Base-by-base conservation (phyloP, 2,329 filamentous ascomycete genomes). In the Stemphylium beticola region DNA sequence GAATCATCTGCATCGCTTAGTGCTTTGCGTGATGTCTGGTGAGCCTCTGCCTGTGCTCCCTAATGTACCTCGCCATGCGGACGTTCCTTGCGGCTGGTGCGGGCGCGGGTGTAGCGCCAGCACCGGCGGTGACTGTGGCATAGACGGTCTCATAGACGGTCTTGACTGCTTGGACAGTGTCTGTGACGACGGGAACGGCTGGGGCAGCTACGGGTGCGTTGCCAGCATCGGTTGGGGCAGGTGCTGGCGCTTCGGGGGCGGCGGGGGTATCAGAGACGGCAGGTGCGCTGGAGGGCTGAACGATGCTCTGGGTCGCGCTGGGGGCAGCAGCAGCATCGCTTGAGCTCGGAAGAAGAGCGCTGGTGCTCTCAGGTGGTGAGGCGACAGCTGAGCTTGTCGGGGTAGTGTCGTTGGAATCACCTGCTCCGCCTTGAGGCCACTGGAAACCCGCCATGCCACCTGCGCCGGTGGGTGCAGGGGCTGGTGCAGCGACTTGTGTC, bases 391-490 rank as follows among this genome's bases (percentile, higher is more conserved):
- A 31, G 5, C 55, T 62, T 11, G 49, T 40, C 26, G 58, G 48
- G 3, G 46, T 37, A 20, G 43, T 29, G 14, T 41, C 15, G 31
- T 54, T 40, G 15, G 53, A 37, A n/a, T 24, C 46, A 36, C 42
- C 49, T 10, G 36, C 41, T 38, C 32, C 52, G 26, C 6, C 50
- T 8, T 37, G 10, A 4, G 65, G 65, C 65, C 65, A 68, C 18
- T 65, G 57, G 56, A 66, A 68, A 29, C 62, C 65, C 10, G 55
- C 33, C 62, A 68, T 65, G 11, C 53, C 57, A 17, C 51, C 43
- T 20, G 46, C 50, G 17, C 54, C 58, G 20, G 38, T 47, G 12
- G 46, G 46, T 37, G 47, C 37, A 22, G 48, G 53, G 32, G 37
- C 43, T 15, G 58, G 56, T 2, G 51, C 54, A 9, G 45, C 54